A percentile compares a stretch with the other conserved stretches of the same genome.
These are phyloP conservation scores for Leptographium radiaticola DNA, from an alignment of 2,329 filamentous ascomycete species.

Conservation along the genomic window DNA sequence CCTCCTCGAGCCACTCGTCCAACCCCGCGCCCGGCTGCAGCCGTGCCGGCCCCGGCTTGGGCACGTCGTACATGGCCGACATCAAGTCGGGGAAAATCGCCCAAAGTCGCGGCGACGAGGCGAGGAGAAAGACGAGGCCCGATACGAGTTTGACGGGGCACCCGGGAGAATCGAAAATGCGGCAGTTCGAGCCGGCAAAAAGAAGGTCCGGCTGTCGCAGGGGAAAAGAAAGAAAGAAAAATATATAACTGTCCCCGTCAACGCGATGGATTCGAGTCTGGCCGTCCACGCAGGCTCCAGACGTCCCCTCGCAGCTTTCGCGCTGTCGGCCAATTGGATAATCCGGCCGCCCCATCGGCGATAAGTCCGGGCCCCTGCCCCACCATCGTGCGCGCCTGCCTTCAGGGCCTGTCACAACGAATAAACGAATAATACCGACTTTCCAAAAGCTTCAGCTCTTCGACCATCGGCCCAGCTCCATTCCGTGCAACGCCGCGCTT, in stretches of 20 bases:
- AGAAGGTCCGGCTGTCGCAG: too few species aligned
- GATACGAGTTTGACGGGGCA: too few species aligned
- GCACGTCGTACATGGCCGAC: slow-evolving; percentile 40
- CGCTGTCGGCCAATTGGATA: neutral
- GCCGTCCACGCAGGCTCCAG: too few species aligned
- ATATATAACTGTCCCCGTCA: too few species aligned
- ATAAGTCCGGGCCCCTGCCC: neutral
- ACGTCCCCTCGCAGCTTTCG: neutral
- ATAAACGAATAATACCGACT: neutral
- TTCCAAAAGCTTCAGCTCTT: neutral
- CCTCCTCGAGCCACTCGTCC: slow-evolving; percentile 93
- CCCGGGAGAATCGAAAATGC: too few species aligned
- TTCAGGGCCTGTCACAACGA: too few species aligned
- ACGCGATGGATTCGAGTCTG: neutral
- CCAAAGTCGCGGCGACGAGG: too few species aligned
- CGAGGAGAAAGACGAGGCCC: too few species aligned
- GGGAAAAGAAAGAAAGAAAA: too few species aligned
- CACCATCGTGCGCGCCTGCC: neutral
- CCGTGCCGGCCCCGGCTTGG: slow-evolving; percentile 82
- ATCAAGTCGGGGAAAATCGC: neutral
- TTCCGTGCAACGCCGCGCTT: neutral
- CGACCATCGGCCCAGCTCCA: neutral
- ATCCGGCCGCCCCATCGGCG: neutral
- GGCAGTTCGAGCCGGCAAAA: too few species aligned
- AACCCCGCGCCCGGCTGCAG: slow-evolving; percentile 72